Evolutionary conservation across 768 basidiomycete genomes (phyloP), one percentile per base, ranked within the genome.

Genomic region (Psilocybe cyanescens): DNA sequence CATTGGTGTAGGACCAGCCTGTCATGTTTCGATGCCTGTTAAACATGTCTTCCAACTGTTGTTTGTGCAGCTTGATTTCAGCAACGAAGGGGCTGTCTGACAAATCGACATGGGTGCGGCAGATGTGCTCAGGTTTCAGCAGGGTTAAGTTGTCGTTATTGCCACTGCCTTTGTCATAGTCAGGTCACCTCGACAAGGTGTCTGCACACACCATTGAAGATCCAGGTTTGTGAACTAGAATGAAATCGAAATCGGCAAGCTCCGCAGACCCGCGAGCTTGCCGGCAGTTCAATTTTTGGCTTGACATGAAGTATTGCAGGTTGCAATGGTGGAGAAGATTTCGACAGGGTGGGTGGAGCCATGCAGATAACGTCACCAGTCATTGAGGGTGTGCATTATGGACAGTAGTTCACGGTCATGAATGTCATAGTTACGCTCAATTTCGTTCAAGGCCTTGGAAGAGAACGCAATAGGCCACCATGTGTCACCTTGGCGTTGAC

Each of bases 381-480:
- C 65, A 59, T 75, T 82, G 0, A 85, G 19, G 19, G 70, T 17
- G 30, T 68, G 33, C n/a, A 85, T 72, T 29, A 85, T 80, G 0
- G 82, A 79, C 2, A 84, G 72, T 0, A 86, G 57, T 67, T 87
- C 84, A 59, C 76, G 78, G 66, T 86, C 74, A 58, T 80, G 66
- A 85, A 79, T 0, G 76, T 70, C 0, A 58, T 24, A 19, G 19
- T 19, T 19, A 19, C 19, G 19, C 19, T 19, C 19, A 19, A 19
- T 19, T 1, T 19, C 19, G 7, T 51, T 67, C 0, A 81, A 57
- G 5, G 69, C 65, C 4, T 73, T 70, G 0, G 78, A 82, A 3
- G 68, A 62, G 60, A 75, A 85, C 0, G 73, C 79, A 16, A 83
- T 65, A 0, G 82, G 81, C 3, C 71, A 70, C 69, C 73, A 78